These are phyloP conservation scores for Fusarium ramigenum DNA, from an alignment of 2,329 filamentous ascomycete genomes.

Conservation along the genomic window DNA sequence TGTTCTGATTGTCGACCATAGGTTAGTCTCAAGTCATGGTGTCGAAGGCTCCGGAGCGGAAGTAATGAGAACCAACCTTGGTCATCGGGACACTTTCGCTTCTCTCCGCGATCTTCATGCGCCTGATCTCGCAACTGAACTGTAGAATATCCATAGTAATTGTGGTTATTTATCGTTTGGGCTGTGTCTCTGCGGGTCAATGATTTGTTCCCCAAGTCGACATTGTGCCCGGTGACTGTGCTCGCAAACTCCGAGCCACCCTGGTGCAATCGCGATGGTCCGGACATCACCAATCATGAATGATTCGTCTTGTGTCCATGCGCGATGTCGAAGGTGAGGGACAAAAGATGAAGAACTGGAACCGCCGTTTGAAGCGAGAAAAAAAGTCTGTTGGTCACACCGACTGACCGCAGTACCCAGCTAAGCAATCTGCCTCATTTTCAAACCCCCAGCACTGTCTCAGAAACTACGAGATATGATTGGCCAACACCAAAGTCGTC, in stretches of 20 bases:
- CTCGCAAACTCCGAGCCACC: neutral
- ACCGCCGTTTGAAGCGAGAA: fast-evolving
- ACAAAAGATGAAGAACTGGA: neutral
- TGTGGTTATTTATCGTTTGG: neutral
- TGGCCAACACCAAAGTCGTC: neutral
- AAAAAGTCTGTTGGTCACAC: neutral
- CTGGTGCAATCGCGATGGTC: neutral
- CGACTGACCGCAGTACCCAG: fast-evolving
- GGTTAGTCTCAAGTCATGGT: neutral
- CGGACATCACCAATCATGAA: neutral
- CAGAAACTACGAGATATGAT: fast-evolving
- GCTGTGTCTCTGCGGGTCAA: neutral
- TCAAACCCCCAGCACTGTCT: neutral
- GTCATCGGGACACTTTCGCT: neutral
- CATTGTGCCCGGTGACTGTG: neutral
- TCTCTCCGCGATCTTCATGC: neutral
- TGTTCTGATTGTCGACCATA: fast-evolving
- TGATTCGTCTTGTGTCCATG: fast-evolving
- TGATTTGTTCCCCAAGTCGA: neutral
- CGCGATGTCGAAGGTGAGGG: fast-evolving
- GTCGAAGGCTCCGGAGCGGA: fast-evolving
- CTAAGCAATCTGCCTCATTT: neutral
- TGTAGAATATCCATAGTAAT: neutral
- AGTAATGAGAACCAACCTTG: neutral
- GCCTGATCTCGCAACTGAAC: fast-evolving